Conservation (phyloP, 2,329 filamentous ascomycete species). For the Botrytis galanthina region DNA sequence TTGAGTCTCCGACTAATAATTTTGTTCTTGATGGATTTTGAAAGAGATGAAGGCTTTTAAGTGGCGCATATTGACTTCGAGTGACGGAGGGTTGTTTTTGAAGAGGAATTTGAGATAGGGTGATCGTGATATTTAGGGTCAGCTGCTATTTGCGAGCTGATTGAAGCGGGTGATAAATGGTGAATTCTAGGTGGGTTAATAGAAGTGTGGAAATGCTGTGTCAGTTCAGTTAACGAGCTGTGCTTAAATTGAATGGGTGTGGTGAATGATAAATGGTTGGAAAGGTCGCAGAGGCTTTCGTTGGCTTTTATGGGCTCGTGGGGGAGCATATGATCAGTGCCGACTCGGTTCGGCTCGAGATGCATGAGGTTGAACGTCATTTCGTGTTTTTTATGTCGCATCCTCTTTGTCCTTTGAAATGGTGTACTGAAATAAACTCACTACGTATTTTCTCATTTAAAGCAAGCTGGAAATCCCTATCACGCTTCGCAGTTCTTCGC, state of each 20-base stretch:
- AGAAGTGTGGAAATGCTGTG: background rate
- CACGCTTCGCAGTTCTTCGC: background rate
- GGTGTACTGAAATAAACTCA: background rate
- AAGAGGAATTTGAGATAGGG: background rate
- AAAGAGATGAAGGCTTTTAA: background rate
- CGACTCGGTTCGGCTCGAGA: slow-evolving; percentile 2
- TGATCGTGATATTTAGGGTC: background rate
- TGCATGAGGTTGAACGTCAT: background rate
- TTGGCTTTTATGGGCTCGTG: background rate
- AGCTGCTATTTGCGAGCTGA: slow-evolving; percentile 15
- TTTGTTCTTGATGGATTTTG: background rate
- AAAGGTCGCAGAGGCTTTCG: background rate
- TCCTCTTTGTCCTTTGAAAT: background rate
- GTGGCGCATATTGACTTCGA: background rate
- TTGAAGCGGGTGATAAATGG: slow-evolving; percentile 13
- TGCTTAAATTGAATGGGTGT: slow-evolving; percentile 4
- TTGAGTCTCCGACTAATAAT: background rate
- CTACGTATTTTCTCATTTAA: background rate
- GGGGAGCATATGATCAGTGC: slow-evolving; percentile 8
- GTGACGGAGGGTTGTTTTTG: background rate
- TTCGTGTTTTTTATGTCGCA: background rate
- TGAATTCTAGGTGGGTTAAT: slow-evolving; percentile 9
- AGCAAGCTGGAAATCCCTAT: no score
- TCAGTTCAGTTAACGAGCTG: slow-evolving; percentile 3
- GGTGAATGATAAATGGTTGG: background rate